Conservation (phyloP, 2,329 filamentous ascomycete species). For the Phialophora tarda region DNA sequence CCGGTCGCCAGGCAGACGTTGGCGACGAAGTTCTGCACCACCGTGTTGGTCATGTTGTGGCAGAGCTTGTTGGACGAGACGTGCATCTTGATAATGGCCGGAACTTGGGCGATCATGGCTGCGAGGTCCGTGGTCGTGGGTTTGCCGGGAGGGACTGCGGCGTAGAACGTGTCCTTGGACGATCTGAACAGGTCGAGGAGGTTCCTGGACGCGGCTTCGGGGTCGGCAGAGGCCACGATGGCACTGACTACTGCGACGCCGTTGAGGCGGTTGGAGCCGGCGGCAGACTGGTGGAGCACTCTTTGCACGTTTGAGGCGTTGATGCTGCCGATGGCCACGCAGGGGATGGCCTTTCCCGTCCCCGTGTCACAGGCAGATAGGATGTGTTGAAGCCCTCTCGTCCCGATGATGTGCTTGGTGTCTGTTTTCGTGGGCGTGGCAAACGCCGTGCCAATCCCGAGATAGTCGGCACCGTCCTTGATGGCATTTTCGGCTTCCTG, state of each 20-base stretch:
- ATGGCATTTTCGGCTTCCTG: slow-evolving; percentile 76
- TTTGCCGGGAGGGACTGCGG: slow-evolving; percentile 40
- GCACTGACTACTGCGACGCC: slow-evolving; percentile 90
- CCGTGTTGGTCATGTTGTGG: slow-evolving; percentile 97
- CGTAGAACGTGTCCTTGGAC: slow-evolving; percentile 42
- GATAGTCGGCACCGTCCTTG: slow-evolving; percentile 79
- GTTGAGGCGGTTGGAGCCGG: slow-evolving; percentile 58
- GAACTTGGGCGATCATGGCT: slow-evolving; percentile 46
- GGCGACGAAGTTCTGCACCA: slow-evolving; percentile 93
- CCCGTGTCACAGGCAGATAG: slow-evolving; percentile 63
- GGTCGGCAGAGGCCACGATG: slow-evolving; percentile 75
- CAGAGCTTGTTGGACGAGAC: slow-evolving; percentile 71
- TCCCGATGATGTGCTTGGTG: slow-evolving; percentile 79
- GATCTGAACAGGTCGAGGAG: slow-evolving; percentile 63
- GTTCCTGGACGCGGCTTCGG: slow-evolving; percentile 65
- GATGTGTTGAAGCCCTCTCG: slow-evolving; percentile 71
- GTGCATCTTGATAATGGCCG: slow-evolving; percentile 64
- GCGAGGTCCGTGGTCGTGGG: slow-evolving; percentile 37
- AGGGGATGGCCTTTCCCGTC: slow-evolving; percentile 54
- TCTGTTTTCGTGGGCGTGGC: slow-evolving; percentile 88
- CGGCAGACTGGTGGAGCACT: slow-evolving; percentile 72
- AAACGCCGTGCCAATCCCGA: slow-evolving; percentile 89
- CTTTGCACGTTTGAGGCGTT: slow-evolving; percentile 75
- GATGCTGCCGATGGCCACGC: slow-evolving; percentile 89
- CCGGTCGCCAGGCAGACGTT: slow-evolving; percentile 83